Conservation (phyloP, 495 filamentous ascomycete genomes). For the Lasiosphaeris hirsuta region DNA sequence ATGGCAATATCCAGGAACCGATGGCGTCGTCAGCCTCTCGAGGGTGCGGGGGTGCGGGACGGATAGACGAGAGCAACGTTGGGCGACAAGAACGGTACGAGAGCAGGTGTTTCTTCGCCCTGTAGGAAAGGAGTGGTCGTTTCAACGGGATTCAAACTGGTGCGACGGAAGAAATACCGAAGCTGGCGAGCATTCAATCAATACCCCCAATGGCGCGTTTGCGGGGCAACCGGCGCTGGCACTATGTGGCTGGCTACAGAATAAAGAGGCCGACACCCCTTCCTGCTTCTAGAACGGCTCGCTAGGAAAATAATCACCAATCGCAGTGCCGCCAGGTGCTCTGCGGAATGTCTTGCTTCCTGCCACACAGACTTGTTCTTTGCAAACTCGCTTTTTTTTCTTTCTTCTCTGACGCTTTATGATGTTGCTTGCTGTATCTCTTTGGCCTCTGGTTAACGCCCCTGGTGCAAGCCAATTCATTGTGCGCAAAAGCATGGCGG, state of each 20-base stretch:
- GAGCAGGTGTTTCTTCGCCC: background rate
- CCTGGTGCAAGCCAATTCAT: no score
- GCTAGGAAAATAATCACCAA: constrained; percentile 12
- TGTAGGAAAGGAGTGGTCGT: background rate
- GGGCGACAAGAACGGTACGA: background rate
- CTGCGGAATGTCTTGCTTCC: no score
- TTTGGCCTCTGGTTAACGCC: no score
- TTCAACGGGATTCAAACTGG: no score
- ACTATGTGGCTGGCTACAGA: background rate
- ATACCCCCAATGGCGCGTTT: background rate
- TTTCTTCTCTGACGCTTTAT: no score
- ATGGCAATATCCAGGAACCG: background rate
- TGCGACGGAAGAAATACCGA: background rate
- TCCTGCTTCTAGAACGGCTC: background rate
- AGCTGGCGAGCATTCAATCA: background rate
- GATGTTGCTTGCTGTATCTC: no score
- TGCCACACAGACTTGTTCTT: background rate
- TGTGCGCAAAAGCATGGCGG: no score
- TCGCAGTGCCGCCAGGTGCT: background rate
- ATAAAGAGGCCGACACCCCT: background rate
- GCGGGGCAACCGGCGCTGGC: background rate
- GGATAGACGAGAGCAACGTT: no score
- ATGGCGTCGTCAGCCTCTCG: background rate
- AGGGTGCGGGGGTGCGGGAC: background rate
- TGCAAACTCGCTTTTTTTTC: background rate